phyloP scores from a whole-genome alignment of 106 monocot species.

The Acorus calamus region DNA sequence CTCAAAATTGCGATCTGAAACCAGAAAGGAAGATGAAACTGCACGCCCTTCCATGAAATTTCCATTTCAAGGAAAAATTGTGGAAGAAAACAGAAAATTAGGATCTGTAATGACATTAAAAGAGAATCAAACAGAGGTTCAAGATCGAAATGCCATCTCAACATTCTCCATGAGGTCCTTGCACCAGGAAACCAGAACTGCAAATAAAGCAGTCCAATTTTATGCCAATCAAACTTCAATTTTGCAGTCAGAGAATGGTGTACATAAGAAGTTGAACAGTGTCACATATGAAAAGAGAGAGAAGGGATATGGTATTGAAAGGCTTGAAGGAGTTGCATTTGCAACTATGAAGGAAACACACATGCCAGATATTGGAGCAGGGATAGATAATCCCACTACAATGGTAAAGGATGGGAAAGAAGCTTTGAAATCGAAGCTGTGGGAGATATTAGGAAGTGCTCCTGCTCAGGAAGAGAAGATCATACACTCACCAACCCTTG shows the following conservation, averaged over 20 bases:
- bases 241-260: slow-evolving; percentile 13
- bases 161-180: slow-evolving; percentile 26
- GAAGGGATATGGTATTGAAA: slow-evolving; percentile 11
- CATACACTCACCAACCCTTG: slow-evolving; percentile 9
- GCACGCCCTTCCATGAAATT: slow-evolving; percentile 7
- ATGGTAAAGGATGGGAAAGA: slow-evolving; percentile 18
- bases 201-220: slow-evolving; percentile 6
- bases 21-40: slow-evolving; percentile 18
- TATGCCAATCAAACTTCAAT: slow-evolving; percentile 14
- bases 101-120: slow-evolving; percentile 5
- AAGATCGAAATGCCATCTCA: slow-evolving; percentile 15
- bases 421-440: slow-evolving; percentile 53
- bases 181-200: slow-evolving; percentile 11
- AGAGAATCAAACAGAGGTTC: slow-evolving; percentile 4
- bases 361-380: slow-evolving; percentile 12
- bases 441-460: slow-evolving; percentile 60
- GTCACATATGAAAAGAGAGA: slow-evolving; percentile 14
- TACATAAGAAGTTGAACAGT: slow-evolving; percentile 11
- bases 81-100: slow-evolving; percentile 5
- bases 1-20: slow-evolving; percentile 18
- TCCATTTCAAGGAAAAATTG: slow-evolving; percentile 12
- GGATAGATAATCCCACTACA: slow-evolving; percentile 7
- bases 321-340: slow-evolving; percentile 21
- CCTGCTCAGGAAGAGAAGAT: slow-evolving; percentile 31
- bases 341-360: slow-evolving; percentile 20